Percentiles rank a stretch among this genome's conserved stretches.
phyloP scores from a whole-genome alignment of 2,329 filamentous ascomycete species.

The Fusarium udum region DNA sequence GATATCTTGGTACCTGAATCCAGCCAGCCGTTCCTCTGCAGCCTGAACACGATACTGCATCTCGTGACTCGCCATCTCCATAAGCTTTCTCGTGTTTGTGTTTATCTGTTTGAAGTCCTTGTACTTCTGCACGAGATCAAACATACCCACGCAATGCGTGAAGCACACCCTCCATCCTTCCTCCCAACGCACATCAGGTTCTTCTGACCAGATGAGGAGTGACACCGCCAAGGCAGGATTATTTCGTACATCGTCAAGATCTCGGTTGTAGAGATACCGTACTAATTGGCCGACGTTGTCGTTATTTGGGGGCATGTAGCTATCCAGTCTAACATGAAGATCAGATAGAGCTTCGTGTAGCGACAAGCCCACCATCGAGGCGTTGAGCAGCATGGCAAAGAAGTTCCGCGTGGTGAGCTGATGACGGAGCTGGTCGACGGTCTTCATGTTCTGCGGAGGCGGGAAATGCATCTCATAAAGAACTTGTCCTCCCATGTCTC shows the following conservation, averaged over 20 bases:
- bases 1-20: constrained; percentile 69
- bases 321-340: constrained; percentile 67
- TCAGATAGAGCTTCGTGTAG: constrained; percentile 71
- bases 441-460: constrained; percentile 60
- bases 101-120: constrained; percentile 68
- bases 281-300: constrained; percentile 69
- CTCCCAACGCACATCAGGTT: constrained; percentile 68
- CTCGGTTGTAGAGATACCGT: constrained; percentile 66
- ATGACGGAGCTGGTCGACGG: constrained; percentile 61
- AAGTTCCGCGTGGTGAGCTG: constrained; percentile 75
- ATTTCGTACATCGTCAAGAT: constrained; percentile 71
- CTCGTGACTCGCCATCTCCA: constrained; percentile 70
- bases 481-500: constrained; percentile 61
- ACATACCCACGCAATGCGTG: constrained; percentile 73
- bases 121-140: constrained; percentile 58
- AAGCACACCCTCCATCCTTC: constrained; percentile 75
- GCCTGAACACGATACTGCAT: constrained; percentile 69
- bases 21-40: constrained; percentile 68
- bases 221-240: constrained; percentile 68
- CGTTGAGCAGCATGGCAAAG: constrained; percentile 71
- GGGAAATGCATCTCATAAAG: constrained; percentile 72
- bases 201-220: constrained; percentile 73
- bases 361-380: constrained; percentile 71
- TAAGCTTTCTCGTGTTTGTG: constrained; percentile 68
- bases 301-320: constrained; percentile 64